Percentiles rank a stretch among this genome's conserved stretches.
Conservation (phyloP, 768 basidiomycete genomes). For the Pleurotus eryngii region DNA sequence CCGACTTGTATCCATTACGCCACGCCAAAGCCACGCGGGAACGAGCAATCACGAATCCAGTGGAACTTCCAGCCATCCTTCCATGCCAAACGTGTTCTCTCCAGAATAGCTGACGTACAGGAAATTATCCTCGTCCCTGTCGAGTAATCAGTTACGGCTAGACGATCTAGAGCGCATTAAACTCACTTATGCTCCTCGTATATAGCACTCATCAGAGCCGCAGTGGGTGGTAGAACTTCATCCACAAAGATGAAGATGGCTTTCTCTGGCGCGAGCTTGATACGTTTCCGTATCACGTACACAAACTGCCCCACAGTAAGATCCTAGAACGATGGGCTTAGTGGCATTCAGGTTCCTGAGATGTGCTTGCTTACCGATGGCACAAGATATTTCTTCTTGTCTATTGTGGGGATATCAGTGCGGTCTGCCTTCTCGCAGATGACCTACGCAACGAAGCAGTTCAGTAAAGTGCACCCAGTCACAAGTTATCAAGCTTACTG, state of each 20-base stretch:
- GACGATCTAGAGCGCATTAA: background rate
- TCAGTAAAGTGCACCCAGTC: background rate
- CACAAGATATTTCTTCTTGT: constrained; percentile 99
- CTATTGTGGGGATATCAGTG: constrained; percentile 98
- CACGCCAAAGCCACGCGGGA: background rate
- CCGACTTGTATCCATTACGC: background rate
- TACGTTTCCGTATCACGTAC: constrained; percentile 99
- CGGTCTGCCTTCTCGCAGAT: constrained; percentile 99
- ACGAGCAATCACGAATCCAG: constrained; percentile 32
- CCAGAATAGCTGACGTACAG: constrained; percentile 98
- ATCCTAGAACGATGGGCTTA: constrained; percentile 50
- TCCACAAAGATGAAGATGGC: constrained; percentile 99
- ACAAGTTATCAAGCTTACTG: constrained; percentile 53
- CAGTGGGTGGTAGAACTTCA: constrained; percentile 96
- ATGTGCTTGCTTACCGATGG: constrained; percentile 68
- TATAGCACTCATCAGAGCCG: constrained; percentile 96
- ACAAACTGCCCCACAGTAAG: constrained; percentile 98
- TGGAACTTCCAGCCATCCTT: constrained; percentile 46
- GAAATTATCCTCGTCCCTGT: constrained; percentile 97
- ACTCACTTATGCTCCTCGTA: constrained; percentile 99
- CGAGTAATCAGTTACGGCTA: constrained; percentile 22
- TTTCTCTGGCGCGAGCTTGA: constrained; percentile 99
- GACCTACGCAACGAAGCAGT: constrained; percentile 51
- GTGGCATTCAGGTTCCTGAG: background rate
- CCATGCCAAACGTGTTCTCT: constrained; percentile 89